Percentiles rank a stretch among this genome's conserved stretches.
Evolutionary conservation across 352 stramenopile species (phyloP).

Genomic region (Phytopythium vexans): DNA sequence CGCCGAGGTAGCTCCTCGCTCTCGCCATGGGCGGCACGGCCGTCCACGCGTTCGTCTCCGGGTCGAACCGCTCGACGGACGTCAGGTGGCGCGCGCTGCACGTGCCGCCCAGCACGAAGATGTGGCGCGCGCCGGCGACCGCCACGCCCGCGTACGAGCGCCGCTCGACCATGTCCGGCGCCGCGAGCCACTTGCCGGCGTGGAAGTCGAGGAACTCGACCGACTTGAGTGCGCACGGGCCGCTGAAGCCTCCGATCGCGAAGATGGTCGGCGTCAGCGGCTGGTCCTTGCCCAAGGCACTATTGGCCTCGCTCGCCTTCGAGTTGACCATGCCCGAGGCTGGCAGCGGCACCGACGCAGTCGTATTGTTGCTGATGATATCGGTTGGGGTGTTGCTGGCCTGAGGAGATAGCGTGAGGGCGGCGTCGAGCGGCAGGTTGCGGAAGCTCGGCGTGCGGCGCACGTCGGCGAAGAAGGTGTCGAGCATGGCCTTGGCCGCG

Average conservation of each 20-base stretch:
- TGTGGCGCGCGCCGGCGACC: conserved; percentile 38
- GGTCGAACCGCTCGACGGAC: conserved; percentile 54
- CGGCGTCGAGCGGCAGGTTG: conserved; percentile 35
- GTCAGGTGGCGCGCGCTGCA: conserved; percentile 56
- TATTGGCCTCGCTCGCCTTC: conserved; percentile 1
- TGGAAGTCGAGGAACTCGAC: conserved; percentile 75
- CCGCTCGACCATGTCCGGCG: conserved; percentile 42
- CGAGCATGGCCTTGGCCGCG: conserved; percentile 58
- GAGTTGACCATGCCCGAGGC: conserved; percentile 3
- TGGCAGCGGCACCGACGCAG: conserved; percentile 1
- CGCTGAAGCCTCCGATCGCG: conserved; percentile 69
- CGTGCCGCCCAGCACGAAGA: conserved; percentile 63
- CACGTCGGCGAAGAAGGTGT: conserved; percentile 59
- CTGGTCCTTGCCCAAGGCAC: conserved; percentile 5
- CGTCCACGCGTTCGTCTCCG: conserved; percentile 48
- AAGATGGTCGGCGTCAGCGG: conserved; percentile 54
- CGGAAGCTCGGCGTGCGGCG: conserved; percentile 54
- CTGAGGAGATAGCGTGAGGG: not conserved
- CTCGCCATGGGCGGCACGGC: conserved; percentile 53
- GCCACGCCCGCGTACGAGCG: conserved; percentile 65
- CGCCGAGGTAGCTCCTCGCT: conserved; percentile 60
- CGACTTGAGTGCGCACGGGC: conserved; percentile 42
- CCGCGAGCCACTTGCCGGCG: conserved; percentile 48
- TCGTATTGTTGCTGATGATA: too few relatives aligned
- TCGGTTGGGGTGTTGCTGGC: too few relatives aligned